These are phyloP conservation scores for Micractinium sp. DNA, from an alignment of 139 green algal species.

Conservation along the genomic window DNA sequence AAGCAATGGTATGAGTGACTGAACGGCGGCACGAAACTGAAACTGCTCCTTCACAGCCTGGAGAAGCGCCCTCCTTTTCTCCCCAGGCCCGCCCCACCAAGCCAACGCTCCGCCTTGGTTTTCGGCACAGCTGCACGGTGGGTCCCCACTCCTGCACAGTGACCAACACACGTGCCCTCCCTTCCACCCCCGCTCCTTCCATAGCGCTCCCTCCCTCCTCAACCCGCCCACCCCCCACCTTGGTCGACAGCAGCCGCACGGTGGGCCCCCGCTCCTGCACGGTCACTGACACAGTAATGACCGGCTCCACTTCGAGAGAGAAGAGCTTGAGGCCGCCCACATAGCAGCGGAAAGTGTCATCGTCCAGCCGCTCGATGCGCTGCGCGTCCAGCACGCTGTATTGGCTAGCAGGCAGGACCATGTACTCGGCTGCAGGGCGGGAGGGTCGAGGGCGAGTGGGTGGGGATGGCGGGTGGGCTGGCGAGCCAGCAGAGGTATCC, in stretches of 20 bases:
- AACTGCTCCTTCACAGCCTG: too few species aligned
- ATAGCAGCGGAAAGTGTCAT: constrained; percentile 82
- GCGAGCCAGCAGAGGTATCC: background rate
- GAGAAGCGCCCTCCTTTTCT: too few species aligned
- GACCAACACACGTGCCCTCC: too few species aligned
- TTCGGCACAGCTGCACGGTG: too few species aligned
- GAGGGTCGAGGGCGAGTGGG: background rate
- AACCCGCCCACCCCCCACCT: constrained; percentile 46
- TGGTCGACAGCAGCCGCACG: constrained; percentile 74
- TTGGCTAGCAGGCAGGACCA: constrained; percentile 86
- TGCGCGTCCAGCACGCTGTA: constrained; percentile 88
- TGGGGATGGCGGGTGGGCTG: background rate
- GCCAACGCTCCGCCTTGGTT: background rate
- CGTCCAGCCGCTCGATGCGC: constrained; percentile 81
- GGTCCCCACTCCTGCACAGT: background rate
- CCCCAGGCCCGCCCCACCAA: too few species aligned
- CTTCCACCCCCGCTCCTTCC: too few species aligned
- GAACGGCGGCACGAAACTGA: too few species aligned
- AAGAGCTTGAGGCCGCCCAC: constrained; percentile 76
- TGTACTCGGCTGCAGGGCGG: constrained; percentile 75
- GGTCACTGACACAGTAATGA: constrained; percentile 81
- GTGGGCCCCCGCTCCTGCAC: constrained; percentile 73
- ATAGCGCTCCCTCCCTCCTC: background rate
- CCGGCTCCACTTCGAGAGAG: constrained; percentile 74
- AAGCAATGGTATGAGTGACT: too few species aligned